phyloP scores from a whole-genome alignment of 768 basidiomycete genomes.

The Tulasnella sp. region DNA sequence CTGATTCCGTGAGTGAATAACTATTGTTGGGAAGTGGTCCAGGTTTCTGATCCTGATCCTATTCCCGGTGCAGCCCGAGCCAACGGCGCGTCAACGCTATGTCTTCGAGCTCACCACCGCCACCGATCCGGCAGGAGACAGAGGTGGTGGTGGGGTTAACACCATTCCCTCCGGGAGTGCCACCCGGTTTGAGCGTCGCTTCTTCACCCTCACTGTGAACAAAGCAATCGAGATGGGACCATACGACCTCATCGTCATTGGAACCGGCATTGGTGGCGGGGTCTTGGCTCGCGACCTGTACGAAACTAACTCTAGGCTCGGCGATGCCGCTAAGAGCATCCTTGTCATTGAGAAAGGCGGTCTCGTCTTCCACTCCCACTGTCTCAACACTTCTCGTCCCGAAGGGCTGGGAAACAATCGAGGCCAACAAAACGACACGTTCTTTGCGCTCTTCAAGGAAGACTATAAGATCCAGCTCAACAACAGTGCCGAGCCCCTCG shows the following conservation, averaged over 20 bases:
- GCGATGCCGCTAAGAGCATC: conserved; percentile 17
- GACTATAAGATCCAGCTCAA: conserved; percentile 7
- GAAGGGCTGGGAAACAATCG: conserved; percentile 19
- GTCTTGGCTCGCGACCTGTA: conserved; percentile 24
- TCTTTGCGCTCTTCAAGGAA: conserved; percentile 21
- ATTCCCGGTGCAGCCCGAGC: too few relatives aligned
- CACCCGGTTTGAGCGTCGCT: not conserved
- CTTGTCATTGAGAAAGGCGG: conserved; percentile 25
- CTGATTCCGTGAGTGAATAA: too few relatives aligned
- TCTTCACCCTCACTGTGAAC: conserved; percentile 15
- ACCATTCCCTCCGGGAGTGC: too few relatives aligned
- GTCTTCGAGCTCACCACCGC: too few relatives aligned
- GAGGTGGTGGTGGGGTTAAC: too few relatives aligned
- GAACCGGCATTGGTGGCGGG: conserved; percentile 23
- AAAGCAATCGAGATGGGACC: conserved; percentile 10
- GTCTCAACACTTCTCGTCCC: conserved; percentile 24
- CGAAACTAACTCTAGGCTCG: conserved; percentile 22
- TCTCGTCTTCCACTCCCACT: conserved; percentile 25
- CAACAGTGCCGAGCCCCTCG: not conserved
- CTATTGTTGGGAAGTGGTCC: too few relatives aligned
- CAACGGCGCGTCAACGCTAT: too few relatives aligned
- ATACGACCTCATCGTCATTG: conserved; percentile 24
- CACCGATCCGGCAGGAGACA: too few relatives aligned
- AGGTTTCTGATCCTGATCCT: too few relatives aligned
- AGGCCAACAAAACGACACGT: conserved; percentile 24